These are phyloP conservation scores for Piloderma croceum DNA, from an alignment of 768 basidiomycete genomes.

Conservation along the genomic window DNA sequence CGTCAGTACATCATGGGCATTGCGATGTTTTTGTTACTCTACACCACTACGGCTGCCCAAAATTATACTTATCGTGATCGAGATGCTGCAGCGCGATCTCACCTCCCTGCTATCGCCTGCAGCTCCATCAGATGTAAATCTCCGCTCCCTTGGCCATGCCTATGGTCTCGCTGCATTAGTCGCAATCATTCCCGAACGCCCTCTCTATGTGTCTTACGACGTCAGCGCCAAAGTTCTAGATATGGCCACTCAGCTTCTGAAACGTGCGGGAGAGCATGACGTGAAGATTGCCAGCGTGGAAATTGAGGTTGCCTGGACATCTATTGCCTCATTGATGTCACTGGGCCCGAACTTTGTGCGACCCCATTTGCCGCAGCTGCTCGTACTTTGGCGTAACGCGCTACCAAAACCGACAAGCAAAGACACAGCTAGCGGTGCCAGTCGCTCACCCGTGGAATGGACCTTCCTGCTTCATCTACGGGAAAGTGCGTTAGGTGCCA, in stretches of 20 bases:
- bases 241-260: constrained; percentile 84
- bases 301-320: constrained; percentile 91
- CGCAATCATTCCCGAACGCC: constrained; percentile 77
- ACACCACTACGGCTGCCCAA: constrained; percentile 82
- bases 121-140: constrained; percentile 62
- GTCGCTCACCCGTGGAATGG: constrained; percentile 77
- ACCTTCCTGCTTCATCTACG: constrained; percentile 85
- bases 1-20: constrained; percentile 78
- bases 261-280: constrained; percentile 87
- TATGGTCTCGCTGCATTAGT: constrained; percentile 87
- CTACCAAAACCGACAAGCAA: constrained; percentile 92
- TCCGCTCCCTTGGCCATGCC: constrained; percentile 78
- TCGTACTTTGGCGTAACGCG: constrained; percentile 96
- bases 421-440: constrained; percentile 55
- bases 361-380: constrained; percentile 85
- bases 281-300: constrained; percentile 76
- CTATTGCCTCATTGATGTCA: constrained; percentile 85
- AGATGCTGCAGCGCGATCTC: constrained; percentile 81
- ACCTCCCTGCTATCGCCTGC: constrained; percentile 65
- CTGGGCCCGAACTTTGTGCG: constrained; percentile 92
- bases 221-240: constrained; percentile 87
- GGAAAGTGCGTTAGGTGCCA: constrained; percentile 84
- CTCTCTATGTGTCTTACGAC: constrained; percentile 93
- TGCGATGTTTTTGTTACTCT: constrained; percentile 86
- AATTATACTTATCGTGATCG: constrained; percentile 68